These are phyloP conservation scores for Emydomyces testavorans DNA, from an alignment of 2,329 filamentous ascomycete genomes.

Conservation along the genomic window DNA sequence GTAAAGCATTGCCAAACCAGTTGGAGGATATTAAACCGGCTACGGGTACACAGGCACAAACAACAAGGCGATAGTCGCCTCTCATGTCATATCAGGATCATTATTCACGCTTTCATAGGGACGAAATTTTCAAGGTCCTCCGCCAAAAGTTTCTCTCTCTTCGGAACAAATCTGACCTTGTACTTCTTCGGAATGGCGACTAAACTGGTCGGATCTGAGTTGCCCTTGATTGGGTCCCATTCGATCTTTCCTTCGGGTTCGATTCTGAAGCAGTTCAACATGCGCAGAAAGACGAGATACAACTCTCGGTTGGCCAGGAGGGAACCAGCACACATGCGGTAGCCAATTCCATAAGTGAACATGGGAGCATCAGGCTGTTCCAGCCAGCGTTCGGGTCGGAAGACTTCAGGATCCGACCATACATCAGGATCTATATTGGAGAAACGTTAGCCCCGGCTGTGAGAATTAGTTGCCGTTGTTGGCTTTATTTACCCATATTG, in stretches of 20 bases:
- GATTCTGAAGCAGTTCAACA: slow-evolving; percentile 51
- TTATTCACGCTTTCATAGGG: neutral
- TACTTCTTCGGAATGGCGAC: slow-evolving; percentile 51
- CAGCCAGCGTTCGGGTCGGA: slow-evolving; percentile 52
- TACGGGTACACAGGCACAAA: neutral
- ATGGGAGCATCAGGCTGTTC: slow-evolving; percentile 52
- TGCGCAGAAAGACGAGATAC: slow-evolving; percentile 52
- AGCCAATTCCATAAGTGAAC: slow-evolving; percentile 55
- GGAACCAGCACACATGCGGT: slow-evolving; percentile 56
- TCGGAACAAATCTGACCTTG: slow-evolving; percentile 48
- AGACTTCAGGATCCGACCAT: slow-evolving; percentile 48
- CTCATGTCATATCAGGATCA: neutral
- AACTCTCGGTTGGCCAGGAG: slow-evolving; percentile 53
- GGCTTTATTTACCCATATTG: slow-evolving; percentile 47
- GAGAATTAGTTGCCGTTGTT: neutral
- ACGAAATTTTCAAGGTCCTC: slow-evolving; percentile 28
- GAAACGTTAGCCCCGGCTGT: neutral
- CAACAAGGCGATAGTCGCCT: too few species aligned
- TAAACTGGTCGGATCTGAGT: slow-evolving; percentile 50
- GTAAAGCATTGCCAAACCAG: neutral
- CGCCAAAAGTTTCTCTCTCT: slow-evolving; percentile 38
- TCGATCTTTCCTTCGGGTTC: slow-evolving; percentile 45
- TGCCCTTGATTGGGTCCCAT: slow-evolving; percentile 49
- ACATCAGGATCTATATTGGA: slow-evolving; percentile 39
- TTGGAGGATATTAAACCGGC: neutral